Conservation (phyloP, 164 flowering plant genomes). For the Vitis vinifera region ASM3070453v1 NC_081812.1:18108001-18108500, state of each 20-base stretch:
- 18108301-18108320: too few species aligned
- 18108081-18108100: conserved; percentile 20
- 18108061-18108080: conserved; percentile 25
- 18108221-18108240: conserved; percentile 27
- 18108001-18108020: conserved; percentile 21
- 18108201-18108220: conserved; percentile 37
- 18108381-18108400: too few species aligned
- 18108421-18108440: too few species aligned
- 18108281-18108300: too few species aligned
- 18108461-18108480: background rate
- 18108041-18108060: conserved; percentile 11
- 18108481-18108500: background rate
- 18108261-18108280: too few species aligned
- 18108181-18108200: conserved; percentile 23
- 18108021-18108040: conserved; percentile 25
- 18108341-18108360: background rate
- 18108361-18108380: background rate
- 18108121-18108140: conserved; percentile 20
- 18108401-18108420: too few species aligned
- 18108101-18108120: conserved; percentile 22
- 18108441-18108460: background rate
- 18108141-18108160: conserved; percentile 22
- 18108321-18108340: background rate
- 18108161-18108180: conserved; percentile 32
- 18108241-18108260: too few species aligned